Evolutionary conservation across 495 filamentous ascomycete genomes (phyloP).

Genomic region (Lasiosphaeria hispida): DNA sequence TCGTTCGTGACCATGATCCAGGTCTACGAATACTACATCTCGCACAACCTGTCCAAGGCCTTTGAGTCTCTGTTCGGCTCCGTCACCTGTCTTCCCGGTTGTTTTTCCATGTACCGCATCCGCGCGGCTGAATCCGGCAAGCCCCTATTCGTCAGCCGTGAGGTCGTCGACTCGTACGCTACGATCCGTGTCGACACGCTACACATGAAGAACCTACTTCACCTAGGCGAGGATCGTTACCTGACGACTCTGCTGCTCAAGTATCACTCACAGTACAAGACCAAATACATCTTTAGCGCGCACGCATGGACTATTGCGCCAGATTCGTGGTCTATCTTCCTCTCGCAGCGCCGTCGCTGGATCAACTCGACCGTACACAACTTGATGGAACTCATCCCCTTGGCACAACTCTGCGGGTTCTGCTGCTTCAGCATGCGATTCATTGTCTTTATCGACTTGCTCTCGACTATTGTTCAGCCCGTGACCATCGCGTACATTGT

Average conservation of each 20-base stretch:
- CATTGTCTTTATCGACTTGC: slow-evolving; percentile 89
- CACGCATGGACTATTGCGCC: slow-evolving; percentile 97
- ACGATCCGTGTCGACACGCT: slow-evolving; percentile 95
- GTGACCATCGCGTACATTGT: slow-evolving; percentile 88
- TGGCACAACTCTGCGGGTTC: slow-evolving; percentile 95
- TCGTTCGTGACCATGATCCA: slow-evolving; percentile 98
- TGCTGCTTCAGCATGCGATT: slow-evolving; percentile 99
- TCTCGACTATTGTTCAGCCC: slow-evolving; percentile 88
- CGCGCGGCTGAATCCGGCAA: slow-evolving; percentile 91
- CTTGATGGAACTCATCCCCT: slow-evolving; percentile 87
- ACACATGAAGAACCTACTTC: slow-evolving; percentile 97
- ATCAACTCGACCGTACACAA: slow-evolving; percentile 99
- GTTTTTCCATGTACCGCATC: slow-evolving; percentile 98
- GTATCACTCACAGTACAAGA: slow-evolving; percentile 90
- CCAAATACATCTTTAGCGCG: slow-evolving; percentile 89
- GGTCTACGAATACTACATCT: slow-evolving; percentile 98
- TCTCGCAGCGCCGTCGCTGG: slow-evolving; percentile 98
- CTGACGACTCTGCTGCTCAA: slow-evolving; percentile 94
- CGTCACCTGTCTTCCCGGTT: slow-evolving; percentile 95
- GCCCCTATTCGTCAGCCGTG: slow-evolving; percentile 90
- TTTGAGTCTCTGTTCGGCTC: slow-evolving; percentile 95
- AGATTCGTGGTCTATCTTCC: slow-evolving; percentile 87
- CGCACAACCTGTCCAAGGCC: slow-evolving; percentile 88
- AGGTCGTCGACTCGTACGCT: slow-evolving; percentile 80
- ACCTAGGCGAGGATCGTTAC: slow-evolving; percentile 93